Base-by-base conservation (phyloP, 345 rosid species). In the Citrus australasica region DNA sequence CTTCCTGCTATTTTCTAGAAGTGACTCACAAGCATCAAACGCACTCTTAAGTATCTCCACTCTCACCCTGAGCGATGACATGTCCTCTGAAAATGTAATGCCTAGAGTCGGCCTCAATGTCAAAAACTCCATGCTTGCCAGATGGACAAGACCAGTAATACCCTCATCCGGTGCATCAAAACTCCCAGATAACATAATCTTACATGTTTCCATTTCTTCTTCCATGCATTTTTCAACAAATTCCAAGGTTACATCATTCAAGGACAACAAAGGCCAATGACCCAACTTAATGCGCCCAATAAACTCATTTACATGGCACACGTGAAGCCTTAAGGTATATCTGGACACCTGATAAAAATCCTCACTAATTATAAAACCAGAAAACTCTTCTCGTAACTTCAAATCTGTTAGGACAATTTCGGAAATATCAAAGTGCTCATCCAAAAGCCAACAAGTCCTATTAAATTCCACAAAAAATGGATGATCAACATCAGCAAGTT, bases 141-240 rank as follows among this genome's bases (percentile, higher is more conserved):
- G 82, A 88, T 93, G 98, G 81, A 88, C 86, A 85, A 93, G 98
- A 80, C 91, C 93, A 35, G 92, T 87, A 81, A 95, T 82, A 71
- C 93, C 92, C 83, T 93, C 97, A 75, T 90, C 92, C 0, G 97
- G 90, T 80, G 98, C 94, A 64, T 95, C 99, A 84, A 93, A 90
- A 72, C 86, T 82, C 62, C 92, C 97, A 1, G 95, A 93, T 67
- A 92, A 83, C 73, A 92, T 77, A 73, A 92, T 85, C 3, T 77
- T 79, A 37, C 76, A 82, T 17, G 30, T 76, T 74, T 87, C 89
- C 24, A 13, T 65, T 73, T 83, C 86, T 79, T 80, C 84, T 22
- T 78, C 84, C 38, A 32, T 68, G 58, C 74, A 72, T 78, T 80
- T 79, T 80, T 88, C 88, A 25, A 87, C 76, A 53, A 94, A 82